Percentiles rank a stretch among this genome's conserved stretches.
Evolutionary conservation across 768 basidiomycete genomes (phyloP).

Genomic region (Naganishia randhawae): DNA sequence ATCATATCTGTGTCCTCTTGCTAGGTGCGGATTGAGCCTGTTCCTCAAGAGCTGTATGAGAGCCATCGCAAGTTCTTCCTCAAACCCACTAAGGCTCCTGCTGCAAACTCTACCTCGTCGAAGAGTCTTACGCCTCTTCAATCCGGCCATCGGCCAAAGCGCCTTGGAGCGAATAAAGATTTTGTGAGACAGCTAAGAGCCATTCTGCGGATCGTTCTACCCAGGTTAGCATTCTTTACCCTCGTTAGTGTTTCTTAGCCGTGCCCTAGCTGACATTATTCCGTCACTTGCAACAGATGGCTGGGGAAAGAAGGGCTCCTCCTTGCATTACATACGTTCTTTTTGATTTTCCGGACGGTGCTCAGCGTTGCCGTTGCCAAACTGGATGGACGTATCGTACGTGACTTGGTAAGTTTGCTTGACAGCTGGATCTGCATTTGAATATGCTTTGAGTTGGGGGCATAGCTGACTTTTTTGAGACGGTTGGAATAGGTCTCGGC

Average conservation of each 20-base stretch:
- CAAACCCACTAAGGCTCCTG: background rate
- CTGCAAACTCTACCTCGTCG: background rate
- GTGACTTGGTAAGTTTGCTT: conserved; percentile 63
- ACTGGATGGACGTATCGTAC: conserved; percentile 82
- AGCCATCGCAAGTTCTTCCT: conserved; percentile 64
- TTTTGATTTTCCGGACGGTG: conserved; percentile 79
- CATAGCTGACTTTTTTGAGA: background rate
- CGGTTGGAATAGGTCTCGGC: conserved; percentile 61
- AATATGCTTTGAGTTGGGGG: too few relatives aligned
- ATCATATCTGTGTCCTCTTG: background rate
- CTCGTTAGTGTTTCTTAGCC: background rate
- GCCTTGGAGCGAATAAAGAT: conserved; percentile 63
- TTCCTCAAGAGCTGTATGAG: conserved; percentile 56
- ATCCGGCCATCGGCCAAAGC: conserved; percentile 52
- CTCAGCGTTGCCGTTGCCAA: conserved; percentile 82
- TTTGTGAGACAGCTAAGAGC: conserved; percentile 72
- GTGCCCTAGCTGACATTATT: background rate
- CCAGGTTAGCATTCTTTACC: conserved; percentile 57
- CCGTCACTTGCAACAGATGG: conserved; percentile 32
- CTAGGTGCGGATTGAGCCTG: conserved; percentile 57
- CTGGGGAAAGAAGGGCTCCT: conserved; percentile 65
- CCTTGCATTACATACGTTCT: conserved; percentile 72
- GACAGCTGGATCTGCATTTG: background rate
- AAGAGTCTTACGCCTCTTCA: conserved; percentile 52
- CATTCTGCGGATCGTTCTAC: conserved; percentile 70